A percentile compares a stretch with the other conserved stretches of the same genome.
phyloP scores from a whole-genome alignment of 768 basidiomycete species.

The Serendipita indica region DNA sequence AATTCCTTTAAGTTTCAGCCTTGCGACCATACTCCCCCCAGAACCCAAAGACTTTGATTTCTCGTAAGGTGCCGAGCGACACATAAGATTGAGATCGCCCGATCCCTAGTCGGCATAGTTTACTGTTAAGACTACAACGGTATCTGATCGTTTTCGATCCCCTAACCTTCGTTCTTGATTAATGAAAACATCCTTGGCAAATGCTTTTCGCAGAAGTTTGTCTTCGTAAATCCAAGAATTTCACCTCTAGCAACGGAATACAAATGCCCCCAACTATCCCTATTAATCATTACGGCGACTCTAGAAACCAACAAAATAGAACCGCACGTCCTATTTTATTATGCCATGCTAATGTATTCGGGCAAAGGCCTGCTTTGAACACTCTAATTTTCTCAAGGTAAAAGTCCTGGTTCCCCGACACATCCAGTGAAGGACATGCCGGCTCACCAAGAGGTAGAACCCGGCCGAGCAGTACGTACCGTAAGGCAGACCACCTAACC shows the following conservation, averaged over 20 bases:
- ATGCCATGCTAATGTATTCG: constrained; percentile 74
- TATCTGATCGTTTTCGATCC: constrained; percentile 78
- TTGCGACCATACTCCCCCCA: constrained; percentile 63
- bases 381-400: constrained; percentile 76
- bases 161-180: constrained; percentile 76
- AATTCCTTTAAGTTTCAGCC: constrained; percentile 75
- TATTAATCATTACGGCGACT: constrained; percentile 70
- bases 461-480: constrained; percentile 50
- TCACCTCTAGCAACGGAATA: constrained; percentile 73
- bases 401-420: constrained; percentile 59
- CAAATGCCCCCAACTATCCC: constrained; percentile 72
- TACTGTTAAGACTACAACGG: constrained; percentile 74
- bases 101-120: constrained; percentile 72
- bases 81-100: constrained; percentile 54
- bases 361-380: constrained; percentile 67
- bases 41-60: constrained; percentile 86
- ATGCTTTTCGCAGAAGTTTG: constrained; percentile 70
- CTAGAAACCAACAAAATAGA: constrained; percentile 76
- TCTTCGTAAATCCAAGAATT: constrained; percentile 74
- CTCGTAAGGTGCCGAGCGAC: constrained; percentile 67
- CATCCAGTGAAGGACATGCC: constrained; percentile 53
- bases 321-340: constrained; percentile 69
- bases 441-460: constrained; percentile 60
- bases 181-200: constrained; percentile 78
- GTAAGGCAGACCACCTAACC: constrained; percentile 47